phyloP scores from a whole-genome alignment of 352 stramenopile genomes.

The Pythium sp. region DNA sequence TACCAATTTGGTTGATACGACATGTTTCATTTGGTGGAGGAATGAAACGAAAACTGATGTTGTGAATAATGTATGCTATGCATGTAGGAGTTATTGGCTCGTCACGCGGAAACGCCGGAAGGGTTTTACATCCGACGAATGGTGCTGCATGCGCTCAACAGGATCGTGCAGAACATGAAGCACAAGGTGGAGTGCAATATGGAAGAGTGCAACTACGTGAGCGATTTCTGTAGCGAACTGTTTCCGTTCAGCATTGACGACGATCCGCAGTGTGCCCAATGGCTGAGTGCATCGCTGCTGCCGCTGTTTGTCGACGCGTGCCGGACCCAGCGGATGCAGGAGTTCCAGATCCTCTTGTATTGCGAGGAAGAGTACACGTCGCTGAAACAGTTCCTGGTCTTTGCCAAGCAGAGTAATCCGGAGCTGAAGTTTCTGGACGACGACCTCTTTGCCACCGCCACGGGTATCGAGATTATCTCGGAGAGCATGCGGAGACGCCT shows the following conservation, averaged over 20 bases:
- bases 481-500: constrained; percentile 70
- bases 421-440: constrained; percentile 71
- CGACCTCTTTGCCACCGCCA: constrained; percentile 60
- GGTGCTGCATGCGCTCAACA: constrained; percentile 71
- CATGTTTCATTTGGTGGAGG: neutral
- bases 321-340: constrained; percentile 44
- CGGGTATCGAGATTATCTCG: constrained; percentile 75
- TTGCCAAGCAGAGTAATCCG: constrained; percentile 56
- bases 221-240: constrained; percentile 58
- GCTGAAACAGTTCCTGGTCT: constrained; percentile 68
- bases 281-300: constrained; percentile 62
- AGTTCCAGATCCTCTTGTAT: constrained; percentile 56
- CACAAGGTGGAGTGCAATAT: constrained; percentile 64
- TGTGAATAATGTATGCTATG: neutral
- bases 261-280: constrained; percentile 72
- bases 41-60: neutral
- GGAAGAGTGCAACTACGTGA: constrained; percentile 62
- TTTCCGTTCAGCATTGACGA: constrained; percentile 62
- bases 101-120: constrained; percentile 22
- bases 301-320: constrained; percentile 73
- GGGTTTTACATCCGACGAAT: constrained; percentile 65
- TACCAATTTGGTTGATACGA: neutral
- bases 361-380: constrained; percentile 74
- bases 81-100: constrained; percentile 31
- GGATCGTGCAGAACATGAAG: constrained; percentile 73